phyloP scores from a whole-genome alignment of 345 rosid species.

The Acer negundo region DNA sequence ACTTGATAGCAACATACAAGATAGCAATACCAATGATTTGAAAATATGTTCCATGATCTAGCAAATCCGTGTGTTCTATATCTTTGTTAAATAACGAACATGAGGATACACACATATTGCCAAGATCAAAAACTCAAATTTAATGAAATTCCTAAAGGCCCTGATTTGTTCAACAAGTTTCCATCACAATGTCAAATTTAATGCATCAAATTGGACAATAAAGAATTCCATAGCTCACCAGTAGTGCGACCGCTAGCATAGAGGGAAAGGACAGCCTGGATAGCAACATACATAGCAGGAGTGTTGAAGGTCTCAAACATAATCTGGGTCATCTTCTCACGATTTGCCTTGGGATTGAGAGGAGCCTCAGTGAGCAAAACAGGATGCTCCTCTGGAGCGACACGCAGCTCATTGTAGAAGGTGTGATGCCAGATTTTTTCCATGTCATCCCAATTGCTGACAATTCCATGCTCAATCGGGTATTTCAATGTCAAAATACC shows the following conservation, averaged over 20 bases:
- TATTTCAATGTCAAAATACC: constrained; percentile 66
- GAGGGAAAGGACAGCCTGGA: constrained; percentile 69
- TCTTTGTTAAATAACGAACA: no score
- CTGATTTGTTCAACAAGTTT: background rate
- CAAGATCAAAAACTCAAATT: background rate
- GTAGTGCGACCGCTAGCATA: constrained; percentile 83
- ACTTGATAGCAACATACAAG: background rate
- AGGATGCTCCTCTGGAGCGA: constrained; percentile 76
- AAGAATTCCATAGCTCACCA: constrained; percentile 36
- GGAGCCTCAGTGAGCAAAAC: constrained; percentile 82
- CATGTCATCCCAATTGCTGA: constrained; percentile 71
- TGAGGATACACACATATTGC: background rate
- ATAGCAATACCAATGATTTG: no score
- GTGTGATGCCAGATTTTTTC: constrained; percentile 69
- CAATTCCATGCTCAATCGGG: constrained; percentile 68
- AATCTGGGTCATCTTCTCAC: constrained; percentile 75
- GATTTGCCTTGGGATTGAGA: constrained; percentile 77
- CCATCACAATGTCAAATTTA: background rate
- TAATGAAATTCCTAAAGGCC: background rate
- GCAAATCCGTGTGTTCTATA: background rate
- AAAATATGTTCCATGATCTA: no score
- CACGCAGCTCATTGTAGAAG: constrained; percentile 70
- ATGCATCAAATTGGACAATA: background rate
- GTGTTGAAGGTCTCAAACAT: constrained; percentile 65
- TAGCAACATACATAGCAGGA: constrained; percentile 64